Evolutionary conservation across 2,329 filamentous ascomycete species (phyloP).

Genomic region (Aspergillus awamori): DNA sequence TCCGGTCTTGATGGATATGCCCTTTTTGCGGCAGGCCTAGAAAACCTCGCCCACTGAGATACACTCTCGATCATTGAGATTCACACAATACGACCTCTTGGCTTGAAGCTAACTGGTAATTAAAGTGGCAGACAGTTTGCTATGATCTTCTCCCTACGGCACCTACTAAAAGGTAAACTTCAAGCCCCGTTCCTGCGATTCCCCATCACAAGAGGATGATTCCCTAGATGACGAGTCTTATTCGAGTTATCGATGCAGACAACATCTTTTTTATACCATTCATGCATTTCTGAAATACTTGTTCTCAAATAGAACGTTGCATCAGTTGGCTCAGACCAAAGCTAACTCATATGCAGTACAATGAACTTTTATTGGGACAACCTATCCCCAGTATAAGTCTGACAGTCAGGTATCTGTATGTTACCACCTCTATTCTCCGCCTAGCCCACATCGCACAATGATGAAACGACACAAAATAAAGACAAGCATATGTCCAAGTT

Average conservation of each 20-base stretch:
- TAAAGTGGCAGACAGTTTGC: neutral
- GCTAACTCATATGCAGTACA: constrained; percentile 24
- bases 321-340: constrained; percentile 4
- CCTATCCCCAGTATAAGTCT: neutral
- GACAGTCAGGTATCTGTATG: constrained; percentile 1
- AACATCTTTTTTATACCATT: constrained; percentile 59
- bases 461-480: constrained; percentile 79
- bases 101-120: constrained; percentile 31
- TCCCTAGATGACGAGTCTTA: constrained; percentile 68
- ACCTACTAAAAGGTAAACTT: constrained; percentile 21
- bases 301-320: constrained; percentile 15
- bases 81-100: constrained; percentile 23
- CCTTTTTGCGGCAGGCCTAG: constrained; percentile 94
- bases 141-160: neutral
- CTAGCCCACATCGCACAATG: constrained; percentile 54
- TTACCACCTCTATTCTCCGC: constrained; percentile 22
- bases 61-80: constrained; percentile 22
- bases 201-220: constrained; percentile 49
- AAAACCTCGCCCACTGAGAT: constrained; percentile 99
- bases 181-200: neutral
- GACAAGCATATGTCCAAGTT: constrained; percentile 99
- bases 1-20: constrained; percentile 79
- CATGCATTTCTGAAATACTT: constrained; percentile 58
- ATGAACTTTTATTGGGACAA: neutral
- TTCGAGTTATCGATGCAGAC: constrained; percentile 65